Evolutionary conservation across 495 filamentous ascomycete genomes (phyloP), one percentile per base, ranked within the genome.

Genomic region (Penicillium goetzii): DNA sequence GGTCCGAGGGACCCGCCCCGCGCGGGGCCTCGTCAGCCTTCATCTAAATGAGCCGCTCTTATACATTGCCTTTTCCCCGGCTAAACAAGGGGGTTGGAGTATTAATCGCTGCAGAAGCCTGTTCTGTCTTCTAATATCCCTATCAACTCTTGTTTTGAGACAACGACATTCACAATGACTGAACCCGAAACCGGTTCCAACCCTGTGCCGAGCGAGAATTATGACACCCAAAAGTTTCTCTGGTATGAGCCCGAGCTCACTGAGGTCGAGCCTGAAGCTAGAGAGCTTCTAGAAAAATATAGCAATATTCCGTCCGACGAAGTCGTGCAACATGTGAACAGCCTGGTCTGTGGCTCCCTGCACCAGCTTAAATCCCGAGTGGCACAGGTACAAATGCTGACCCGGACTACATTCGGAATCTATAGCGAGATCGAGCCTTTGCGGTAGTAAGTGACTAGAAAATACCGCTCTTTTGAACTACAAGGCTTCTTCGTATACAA

Each of bases 291-390:
- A 17, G 76, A 78, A 56, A 74, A 78, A 28, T 83, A 85, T 60
- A 82, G 79, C 56, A 68, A 77, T 10, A 80, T 85, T 23, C 78
- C 78, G 19, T 28, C 73, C 0, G 73, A 70, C 6, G 68, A 82
- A 28, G 71, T 85, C 52, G 68, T 84, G 25, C 61, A 74, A 9
- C 83, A 85, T 74, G 72, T 85, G 47, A 74, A 74, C 17, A 62
- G 72, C 38, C 68, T 84, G 57, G 83, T 85, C 74, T 55, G 30
- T 54, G 26, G 5, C 25, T 12, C 14, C 47, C 23, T 26, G 23
- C 25, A 28, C 17, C 25, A n/a, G 11, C n/a, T 14, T 30, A 8
- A 30, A 25, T 28, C 6, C 14, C 14, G 17, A n/a, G 10, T 12
- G 4, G 21, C 10, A 7, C 2, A 40, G 36, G 19, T 49, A 33